These are phyloP conservation scores for Paecilomyces niveus DNA, from an alignment of 2,329 filamentous ascomycete genomes.

Conservation along the genomic window DNA sequence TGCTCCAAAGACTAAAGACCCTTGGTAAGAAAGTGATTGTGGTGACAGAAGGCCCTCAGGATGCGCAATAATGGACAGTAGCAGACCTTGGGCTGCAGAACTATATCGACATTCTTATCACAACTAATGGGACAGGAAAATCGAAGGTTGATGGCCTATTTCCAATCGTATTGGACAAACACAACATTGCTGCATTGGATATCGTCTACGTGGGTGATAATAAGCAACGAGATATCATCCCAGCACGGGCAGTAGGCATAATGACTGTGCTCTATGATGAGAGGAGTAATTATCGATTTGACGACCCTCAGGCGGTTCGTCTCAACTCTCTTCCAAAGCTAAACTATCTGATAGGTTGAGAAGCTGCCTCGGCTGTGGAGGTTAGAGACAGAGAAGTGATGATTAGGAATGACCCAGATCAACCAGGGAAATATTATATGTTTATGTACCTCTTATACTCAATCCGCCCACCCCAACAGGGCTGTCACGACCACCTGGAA, in stretches of 20 bases:
- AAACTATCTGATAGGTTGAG: too few species aligned
- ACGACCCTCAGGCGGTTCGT: too few species aligned
- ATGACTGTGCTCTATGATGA: slow-evolving; percentile 17
- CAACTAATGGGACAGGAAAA: slow-evolving; percentile 23
- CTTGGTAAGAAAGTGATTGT: slow-evolving; percentile 35
- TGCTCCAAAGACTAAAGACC: slow-evolving; percentile 28
- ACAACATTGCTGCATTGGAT: slow-evolving; percentile 11
- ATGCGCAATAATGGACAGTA: slow-evolving; percentile 41
- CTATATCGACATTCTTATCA: slow-evolving; percentile 24
- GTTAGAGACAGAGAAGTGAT: too few species aligned
- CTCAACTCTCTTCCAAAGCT: too few species aligned
- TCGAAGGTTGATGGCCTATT: slow-evolving; percentile 29
- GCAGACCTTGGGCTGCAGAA: slow-evolving; percentile 19
- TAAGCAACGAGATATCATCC: slow-evolving; percentile 16
- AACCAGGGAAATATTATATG: too few species aligned
- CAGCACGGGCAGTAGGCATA: slow-evolving; percentile 17
- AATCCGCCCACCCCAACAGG: too few species aligned
- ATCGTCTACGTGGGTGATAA: slow-evolving; percentile 24
- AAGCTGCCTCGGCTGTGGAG: too few species aligned
- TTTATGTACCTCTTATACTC: too few species aligned
- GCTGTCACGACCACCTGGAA: too few species aligned
- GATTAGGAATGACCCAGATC: too few species aligned
- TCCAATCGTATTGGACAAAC: slow-evolving; percentile 12
- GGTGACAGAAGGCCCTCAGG: slow-evolving; percentile 43
- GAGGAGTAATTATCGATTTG: neutral